Evolutionary conservation across 2,329 filamentous ascomycete species (phyloP).

Genomic region (Ambrosiella cleistominuta): DNA sequence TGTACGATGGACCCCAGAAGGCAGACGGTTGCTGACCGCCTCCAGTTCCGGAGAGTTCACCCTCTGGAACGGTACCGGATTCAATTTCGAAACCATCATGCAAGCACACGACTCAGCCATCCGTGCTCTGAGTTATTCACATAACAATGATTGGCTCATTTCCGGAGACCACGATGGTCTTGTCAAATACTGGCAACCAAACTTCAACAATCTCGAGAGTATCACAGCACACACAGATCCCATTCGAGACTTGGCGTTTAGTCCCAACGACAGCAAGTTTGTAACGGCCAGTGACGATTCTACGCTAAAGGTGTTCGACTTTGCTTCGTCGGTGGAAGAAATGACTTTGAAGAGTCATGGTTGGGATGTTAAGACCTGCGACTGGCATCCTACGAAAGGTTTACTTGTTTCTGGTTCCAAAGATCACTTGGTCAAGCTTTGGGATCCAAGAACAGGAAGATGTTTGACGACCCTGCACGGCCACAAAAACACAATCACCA

Average conservation of each 20-base stretch:
- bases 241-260: conserved; percentile 80
- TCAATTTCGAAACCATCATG: conserved; percentile 99
- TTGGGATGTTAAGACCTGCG: conserved; percentile 93
- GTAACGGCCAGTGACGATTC: conserved; percentile 92
- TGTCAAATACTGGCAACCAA: conserved; percentile 97
- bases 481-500: conserved; percentile 93
- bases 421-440: conserved; percentile 91
- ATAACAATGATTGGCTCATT: conserved; percentile 92
- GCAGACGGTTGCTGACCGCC: conserved; percentile 74
- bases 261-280: conserved; percentile 87
- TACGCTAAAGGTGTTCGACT: conserved; percentile 88
- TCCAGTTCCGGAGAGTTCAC: conserved; percentile 97
- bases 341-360: conserved; percentile 78
- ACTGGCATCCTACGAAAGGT: conserved; percentile 95
- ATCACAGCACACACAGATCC: conserved; percentile 82
- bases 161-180: conserved; percentile 89
- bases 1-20: conserved; percentile 94
- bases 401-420: conserved; percentile 91
- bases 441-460: conserved; percentile 84
- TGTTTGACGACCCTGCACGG: conserved; percentile 88
- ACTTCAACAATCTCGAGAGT: conserved; percentile 96
- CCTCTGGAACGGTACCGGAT: conserved; percentile 94
- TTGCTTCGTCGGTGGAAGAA: conserved; percentile 70
- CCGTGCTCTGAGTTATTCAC: conserved; percentile 68
- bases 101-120: conserved; percentile 87